phyloP scores from a whole-genome alignment of 495 filamentous ascomycete genomes.

The Tuber umbilicatum region DNA sequence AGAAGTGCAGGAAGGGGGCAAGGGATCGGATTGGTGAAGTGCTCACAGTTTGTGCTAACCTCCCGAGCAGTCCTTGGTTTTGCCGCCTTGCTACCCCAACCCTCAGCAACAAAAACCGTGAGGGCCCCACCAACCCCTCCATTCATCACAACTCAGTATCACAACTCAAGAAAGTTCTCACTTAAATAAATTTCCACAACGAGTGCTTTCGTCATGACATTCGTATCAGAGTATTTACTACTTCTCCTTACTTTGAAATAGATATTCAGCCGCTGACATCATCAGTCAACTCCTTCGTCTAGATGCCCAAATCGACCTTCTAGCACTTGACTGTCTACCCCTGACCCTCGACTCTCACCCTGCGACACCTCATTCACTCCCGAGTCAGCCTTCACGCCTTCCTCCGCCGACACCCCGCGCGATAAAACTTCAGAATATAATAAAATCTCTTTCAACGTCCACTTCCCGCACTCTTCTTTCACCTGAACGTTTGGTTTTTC shows the following conservation, averaged over 20 bases:
- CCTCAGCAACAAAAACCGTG: neutral
- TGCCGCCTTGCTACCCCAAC: neutral
- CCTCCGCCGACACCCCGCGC: constrained; percentile 25
- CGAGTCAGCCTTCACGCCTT: constrained; percentile 16
- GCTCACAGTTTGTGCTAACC: neutral
- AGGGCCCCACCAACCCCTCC: neutral
- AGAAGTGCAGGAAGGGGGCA: neutral
- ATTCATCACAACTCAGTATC: neutral
- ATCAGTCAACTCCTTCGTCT: constrained; percentile 69
- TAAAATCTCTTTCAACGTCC: constrained; percentile 51
- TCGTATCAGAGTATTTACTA: constrained; percentile 39
- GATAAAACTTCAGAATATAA: constrained; percentile 53
- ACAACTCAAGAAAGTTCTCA: neutral
- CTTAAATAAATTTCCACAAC: constrained; percentile 12
- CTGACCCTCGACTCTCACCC: constrained; percentile 22
- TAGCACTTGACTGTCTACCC: constrained; percentile 50
- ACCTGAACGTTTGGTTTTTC: constrained; percentile 49
- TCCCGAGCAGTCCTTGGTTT: neutral
- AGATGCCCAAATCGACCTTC: constrained; percentile 70
- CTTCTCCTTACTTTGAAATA: neutral
- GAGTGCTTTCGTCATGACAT: constrained; percentile 35
- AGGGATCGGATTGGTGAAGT: neutral
- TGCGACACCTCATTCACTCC: constrained; percentile 30
- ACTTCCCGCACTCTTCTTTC: constrained; percentile 42
- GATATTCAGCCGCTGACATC: constrained; percentile 29